Evolutionary conservation across 1,139 yeast species (phyloP).

Genomic region (Candida gigantensis): DNA sequence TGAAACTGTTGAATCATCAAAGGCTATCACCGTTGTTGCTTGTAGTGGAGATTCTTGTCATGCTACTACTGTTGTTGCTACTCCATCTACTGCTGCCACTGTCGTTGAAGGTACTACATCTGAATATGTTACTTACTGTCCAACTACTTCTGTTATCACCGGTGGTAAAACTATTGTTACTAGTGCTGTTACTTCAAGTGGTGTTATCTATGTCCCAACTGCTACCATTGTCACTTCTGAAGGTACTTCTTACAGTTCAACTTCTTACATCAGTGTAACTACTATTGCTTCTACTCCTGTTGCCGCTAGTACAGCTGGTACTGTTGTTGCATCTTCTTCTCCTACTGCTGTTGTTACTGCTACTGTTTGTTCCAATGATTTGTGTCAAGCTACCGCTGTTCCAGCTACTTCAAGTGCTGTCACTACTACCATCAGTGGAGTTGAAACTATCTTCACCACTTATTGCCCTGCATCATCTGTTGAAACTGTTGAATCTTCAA

Average conservation of each 20-base stretch:
- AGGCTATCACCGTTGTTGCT: too few relatives aligned
- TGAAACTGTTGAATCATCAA: too few relatives aligned
- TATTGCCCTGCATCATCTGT: slow-evolving; percentile 28
- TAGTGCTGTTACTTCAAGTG: too few relatives aligned
- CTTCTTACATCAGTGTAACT: neutral
- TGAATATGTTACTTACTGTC: slow-evolving; percentile 37
- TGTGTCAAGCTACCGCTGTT: slow-evolving; percentile 30
- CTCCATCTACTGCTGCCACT: too few relatives aligned
- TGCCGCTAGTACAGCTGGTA: slow-evolving; percentile 20
- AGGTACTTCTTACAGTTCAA: too few relatives aligned
- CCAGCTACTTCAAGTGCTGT: slow-evolving; percentile 16
- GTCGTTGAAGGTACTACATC: too few relatives aligned
- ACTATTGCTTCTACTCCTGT: slow-evolving; percentile 26
- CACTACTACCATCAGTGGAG: slow-evolving; percentile 10
- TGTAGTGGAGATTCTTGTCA: too few relatives aligned
- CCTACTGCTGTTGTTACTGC: slow-evolving; percentile 26
- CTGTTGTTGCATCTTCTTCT: slow-evolving; percentile 18
- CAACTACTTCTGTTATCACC: too few relatives aligned
- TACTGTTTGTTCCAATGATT: slow-evolving; percentile 47
- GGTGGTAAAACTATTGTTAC: too few relatives aligned
- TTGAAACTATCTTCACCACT: slow-evolving; percentile 17
- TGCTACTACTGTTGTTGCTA: too few relatives aligned
- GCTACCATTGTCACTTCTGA: neutral
- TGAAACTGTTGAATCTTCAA: slow-evolving; percentile 18
- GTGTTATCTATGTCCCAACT: too few relatives aligned